Evolutionary conservation across 257 asterid species (phyloP).

Genomic region (Ocimum tenuiflorum): DNA sequence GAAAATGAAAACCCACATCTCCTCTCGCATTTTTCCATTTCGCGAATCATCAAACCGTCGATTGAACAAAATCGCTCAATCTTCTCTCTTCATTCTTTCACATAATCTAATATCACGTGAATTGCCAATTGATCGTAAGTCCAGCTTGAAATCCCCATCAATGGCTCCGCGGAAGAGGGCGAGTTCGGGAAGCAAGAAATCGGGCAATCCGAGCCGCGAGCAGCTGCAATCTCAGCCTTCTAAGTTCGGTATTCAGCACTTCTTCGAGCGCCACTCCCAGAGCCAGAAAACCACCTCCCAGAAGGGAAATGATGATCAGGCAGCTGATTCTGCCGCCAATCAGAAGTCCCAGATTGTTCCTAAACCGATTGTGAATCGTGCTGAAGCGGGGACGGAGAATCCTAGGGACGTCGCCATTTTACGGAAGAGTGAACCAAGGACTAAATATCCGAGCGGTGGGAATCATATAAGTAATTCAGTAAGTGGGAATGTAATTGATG

Average conservation of each 20-base stretch:
- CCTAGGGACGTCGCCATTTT: background rate
- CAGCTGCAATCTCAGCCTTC: slow-evolving; percentile 60
- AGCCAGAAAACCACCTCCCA: slow-evolving; percentile 41
- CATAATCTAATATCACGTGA: background rate
- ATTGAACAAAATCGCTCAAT: background rate
- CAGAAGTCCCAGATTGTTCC: slow-evolving; percentile 21
- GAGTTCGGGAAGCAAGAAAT: slow-evolving; percentile 57
- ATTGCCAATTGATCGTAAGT: background rate
- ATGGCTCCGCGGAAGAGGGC: slow-evolving; percentile 82
- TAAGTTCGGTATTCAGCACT: slow-evolving; percentile 87
- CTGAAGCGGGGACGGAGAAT: slow-evolving; percentile 1
- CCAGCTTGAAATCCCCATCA: slow-evolving; percentile 1
- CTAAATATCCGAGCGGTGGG: slow-evolving; percentile 18
- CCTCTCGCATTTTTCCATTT: background rate
- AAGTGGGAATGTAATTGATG: background rate
- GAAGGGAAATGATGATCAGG: slow-evolving; percentile 16
- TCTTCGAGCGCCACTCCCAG: slow-evolving; percentile 81
- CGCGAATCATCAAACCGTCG: background rate
- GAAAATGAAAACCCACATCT: slow-evolving; percentile 7
- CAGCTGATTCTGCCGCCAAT: slow-evolving; percentile 18
- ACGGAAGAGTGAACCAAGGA: slow-evolving; percentile 19
- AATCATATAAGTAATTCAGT: slow-evolving; percentile 16
- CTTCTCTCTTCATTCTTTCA: background rate
- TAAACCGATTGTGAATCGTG: slow-evolving; percentile 6
- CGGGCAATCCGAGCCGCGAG: slow-evolving; percentile 33